These are phyloP conservation scores for Pleurotus tuoliensis DNA, from an alignment of 768 basidiomycete species.

Conservation along the genomic window DNA sequence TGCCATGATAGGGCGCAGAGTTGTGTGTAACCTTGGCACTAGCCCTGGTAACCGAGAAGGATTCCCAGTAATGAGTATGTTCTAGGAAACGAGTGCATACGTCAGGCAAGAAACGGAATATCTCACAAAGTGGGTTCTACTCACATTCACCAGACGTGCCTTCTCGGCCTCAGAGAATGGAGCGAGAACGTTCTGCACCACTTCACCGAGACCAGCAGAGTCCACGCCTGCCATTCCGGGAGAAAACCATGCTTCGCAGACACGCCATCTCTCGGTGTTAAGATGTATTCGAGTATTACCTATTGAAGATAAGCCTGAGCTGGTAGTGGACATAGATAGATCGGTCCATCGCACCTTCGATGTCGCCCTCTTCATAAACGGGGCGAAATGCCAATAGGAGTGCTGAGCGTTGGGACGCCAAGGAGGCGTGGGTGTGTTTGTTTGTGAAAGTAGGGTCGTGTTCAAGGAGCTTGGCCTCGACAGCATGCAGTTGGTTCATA, in stretches of 20 bases:
- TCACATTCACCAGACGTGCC: slow-evolving; percentile 70
- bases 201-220: slow-evolving; percentile 91
- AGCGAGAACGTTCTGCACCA: slow-evolving; percentile 78
- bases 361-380: slow-evolving; percentile 70
- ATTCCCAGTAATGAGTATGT: slow-evolving; percentile 86
- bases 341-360: slow-evolving; percentile 40
- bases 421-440: slow-evolving; percentile 78
- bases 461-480: slow-evolving; percentile 79
- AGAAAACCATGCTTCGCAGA: slow-evolving; percentile 89
- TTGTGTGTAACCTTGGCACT: slow-evolving; percentile 57
- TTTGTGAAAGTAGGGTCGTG: slow-evolving; percentile 83
- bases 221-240: slow-evolving; percentile 93
- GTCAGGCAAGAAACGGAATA: neutral
- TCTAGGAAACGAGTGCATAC: slow-evolving; percentile 39
- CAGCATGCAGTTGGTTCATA: slow-evolving; percentile 56
- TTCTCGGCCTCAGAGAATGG: slow-evolving; percentile 69
- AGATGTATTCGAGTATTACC: slow-evolving; percentile 80
- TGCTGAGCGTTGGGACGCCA: slow-evolving; percentile 74
- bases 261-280: slow-evolving; percentile 86
- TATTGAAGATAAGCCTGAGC: slow-evolving; percentile 12
- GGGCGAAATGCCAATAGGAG: slow-evolving; percentile 85
- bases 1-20: slow-evolving; percentile 81
- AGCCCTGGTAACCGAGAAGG: slow-evolving; percentile 75
- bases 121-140: slow-evolving; percentile 9
- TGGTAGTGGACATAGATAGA: neutral